A percentile compares a stretch with the other conserved stretches of the same genome.
Evolutionary conservation across 2,329 filamentous ascomycete genomes (phyloP).

Genomic region (Macroventuria anomochaeta): DNA sequence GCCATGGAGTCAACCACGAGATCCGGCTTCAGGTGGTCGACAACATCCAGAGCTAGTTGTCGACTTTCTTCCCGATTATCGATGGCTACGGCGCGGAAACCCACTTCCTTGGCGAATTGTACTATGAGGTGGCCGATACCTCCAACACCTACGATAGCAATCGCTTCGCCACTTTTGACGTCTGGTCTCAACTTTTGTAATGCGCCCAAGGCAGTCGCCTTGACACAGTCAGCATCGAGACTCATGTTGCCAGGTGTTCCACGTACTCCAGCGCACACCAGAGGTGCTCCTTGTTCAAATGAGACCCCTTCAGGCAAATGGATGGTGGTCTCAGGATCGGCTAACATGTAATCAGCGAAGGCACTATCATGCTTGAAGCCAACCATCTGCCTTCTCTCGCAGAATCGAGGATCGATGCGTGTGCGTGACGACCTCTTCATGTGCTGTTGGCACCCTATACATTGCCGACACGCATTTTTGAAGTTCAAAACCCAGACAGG

Average conservation of each 20-base stretch:
- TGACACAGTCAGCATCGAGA: not conserved
- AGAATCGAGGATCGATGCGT: slow-evolving; percentile 37
- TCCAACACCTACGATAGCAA: slow-evolving; percentile 83
- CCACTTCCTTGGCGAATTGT: slow-evolving; percentile 65
- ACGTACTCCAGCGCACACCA: slow-evolving; percentile 47
- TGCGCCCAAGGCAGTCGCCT: slow-evolving; percentile 40
- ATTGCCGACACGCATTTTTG: slow-evolving; percentile 34
- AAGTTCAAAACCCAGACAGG: slow-evolving; percentile 40
- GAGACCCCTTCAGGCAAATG: slow-evolving; percentile 30
- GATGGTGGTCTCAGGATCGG: slow-evolving; percentile 38
- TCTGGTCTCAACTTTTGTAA: slow-evolving; percentile 29
- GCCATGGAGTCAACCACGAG: slow-evolving; percentile 26
- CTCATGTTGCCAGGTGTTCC: no score
- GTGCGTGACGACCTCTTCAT: slow-evolving; percentile 14
- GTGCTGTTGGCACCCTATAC: slow-evolving; percentile 29
- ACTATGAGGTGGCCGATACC: slow-evolving; percentile 78
- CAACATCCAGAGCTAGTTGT: slow-evolving; percentile 26
- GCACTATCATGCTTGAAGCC: slow-evolving; percentile 43
- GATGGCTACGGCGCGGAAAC: slow-evolving; percentile 31
- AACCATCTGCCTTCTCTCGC: slow-evolving; percentile 34
- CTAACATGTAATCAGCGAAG: slow-evolving; percentile 44
- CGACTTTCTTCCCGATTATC: slow-evolving; percentile 34
- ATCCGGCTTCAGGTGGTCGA: slow-evolving; percentile 27
- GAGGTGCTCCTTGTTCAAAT: slow-evolving; percentile 40
- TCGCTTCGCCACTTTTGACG: slow-evolving; percentile 68